phyloP scores from a whole-genome alignment of 2,329 filamentous ascomycete species.

The Fusarium redolens region DNA sequence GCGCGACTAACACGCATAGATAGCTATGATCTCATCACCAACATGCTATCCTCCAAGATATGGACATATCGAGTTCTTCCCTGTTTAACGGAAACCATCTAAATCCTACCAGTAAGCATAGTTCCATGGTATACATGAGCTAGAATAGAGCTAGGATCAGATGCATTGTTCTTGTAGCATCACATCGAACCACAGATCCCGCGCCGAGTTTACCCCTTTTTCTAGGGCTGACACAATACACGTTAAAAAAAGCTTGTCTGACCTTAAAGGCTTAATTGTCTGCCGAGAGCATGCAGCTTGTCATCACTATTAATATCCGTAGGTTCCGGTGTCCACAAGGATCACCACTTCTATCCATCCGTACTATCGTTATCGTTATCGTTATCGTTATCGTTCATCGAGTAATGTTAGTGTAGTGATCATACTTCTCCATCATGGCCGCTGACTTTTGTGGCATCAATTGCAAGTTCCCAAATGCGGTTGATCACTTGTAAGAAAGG shows the following conservation, averaged over 20 bases:
- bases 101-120: no score
- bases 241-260: constrained; percentile 33
- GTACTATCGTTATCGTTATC: background rate
- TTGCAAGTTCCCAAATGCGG: no score
- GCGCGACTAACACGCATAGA: background rate
- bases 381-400: background rate
- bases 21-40: background rate
- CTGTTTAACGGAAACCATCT: accelerated
- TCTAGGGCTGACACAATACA: constrained; percentile 21
- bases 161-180: background rate
- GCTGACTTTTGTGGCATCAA: no score
- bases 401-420: background rate
- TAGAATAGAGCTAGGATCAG: background rate
- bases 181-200: background rate
- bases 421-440: background rate
- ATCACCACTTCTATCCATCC: background rate
- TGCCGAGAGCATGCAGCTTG: background rate
- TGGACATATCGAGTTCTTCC: background rate
- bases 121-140: no score
- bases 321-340: constrained; percentile 15
- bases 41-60: background rate
- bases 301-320: constrained; percentile 13
- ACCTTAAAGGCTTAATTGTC: background rate
- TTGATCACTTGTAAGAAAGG: no score
- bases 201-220: background rate